Evolutionary conservation across 495 filamentous ascomycete species (phyloP).

Genomic region (Aeminium ludgeri): DNA sequence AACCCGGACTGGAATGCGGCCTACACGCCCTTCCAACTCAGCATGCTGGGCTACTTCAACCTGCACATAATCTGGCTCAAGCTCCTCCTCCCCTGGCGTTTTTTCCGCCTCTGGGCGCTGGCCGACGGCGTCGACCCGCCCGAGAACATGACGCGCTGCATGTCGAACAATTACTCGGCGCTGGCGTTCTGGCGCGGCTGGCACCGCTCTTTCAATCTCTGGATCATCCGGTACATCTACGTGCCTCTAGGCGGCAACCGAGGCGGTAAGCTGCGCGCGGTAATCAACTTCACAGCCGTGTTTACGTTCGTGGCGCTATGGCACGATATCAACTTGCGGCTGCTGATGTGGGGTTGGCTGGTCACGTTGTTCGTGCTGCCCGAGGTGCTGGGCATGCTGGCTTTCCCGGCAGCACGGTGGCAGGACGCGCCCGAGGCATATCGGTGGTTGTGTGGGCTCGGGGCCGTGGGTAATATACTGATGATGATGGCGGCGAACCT

Average conservation of each 20-base stretch:
- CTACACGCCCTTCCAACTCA: conserved; percentile 78
- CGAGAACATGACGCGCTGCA: conserved; percentile 96
- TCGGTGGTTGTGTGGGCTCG: conserved; percentile 65
- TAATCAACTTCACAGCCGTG: conserved; percentile 61
- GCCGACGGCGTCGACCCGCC: conserved; percentile 84
- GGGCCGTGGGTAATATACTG: conserved; percentile 68
- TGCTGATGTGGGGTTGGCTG: conserved; percentile 95
- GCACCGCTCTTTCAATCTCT: conserved; percentile 89
- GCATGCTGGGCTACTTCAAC: conserved; percentile 89
- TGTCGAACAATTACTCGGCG: conserved; percentile 84
- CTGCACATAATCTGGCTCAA: conserved; percentile 97
- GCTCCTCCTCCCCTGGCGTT: conserved; percentile 86
- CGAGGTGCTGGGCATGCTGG: conserved; percentile 50
- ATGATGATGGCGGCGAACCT: conserved; percentile 96
- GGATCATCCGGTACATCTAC: conserved; percentile 88
- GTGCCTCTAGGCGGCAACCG: conserved; percentile 66
- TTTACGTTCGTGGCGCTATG: conserved; percentile 97
- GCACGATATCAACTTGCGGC: conserved; percentile 89
- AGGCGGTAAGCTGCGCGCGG: conserved; percentile 28
- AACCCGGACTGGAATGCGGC: conserved; percentile 52
- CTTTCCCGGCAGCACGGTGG: conserved; percentile 61
- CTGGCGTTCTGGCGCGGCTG: conserved; percentile 91
- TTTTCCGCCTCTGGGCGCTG: conserved; percentile 91
- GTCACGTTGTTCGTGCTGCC: conserved; percentile 85
- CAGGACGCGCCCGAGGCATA: conserved; percentile 49